Evolutionary conservation across 306 rosid species (phyloP), one percentile per base, ranked within the genome.

Genomic region (Elaeagnus macrophylla): DNA sequence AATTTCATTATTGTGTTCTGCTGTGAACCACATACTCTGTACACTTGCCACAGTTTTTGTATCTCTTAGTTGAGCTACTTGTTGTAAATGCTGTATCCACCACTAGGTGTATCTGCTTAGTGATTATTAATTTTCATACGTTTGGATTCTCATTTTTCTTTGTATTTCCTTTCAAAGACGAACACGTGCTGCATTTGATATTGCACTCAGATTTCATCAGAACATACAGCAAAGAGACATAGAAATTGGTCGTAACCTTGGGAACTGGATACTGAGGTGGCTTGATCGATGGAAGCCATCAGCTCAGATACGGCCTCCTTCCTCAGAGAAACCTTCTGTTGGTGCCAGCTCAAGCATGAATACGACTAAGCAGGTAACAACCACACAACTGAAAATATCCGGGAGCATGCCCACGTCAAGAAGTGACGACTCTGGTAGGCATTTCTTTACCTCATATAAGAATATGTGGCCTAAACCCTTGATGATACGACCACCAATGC

Each of bases 241-340:
- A 71, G 89, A 84, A 75, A 86, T 75, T 53, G 99, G 99, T 49
- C 73, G 93, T 53, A 91, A 67, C 69, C 58, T 91, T 37, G 96
- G 99, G 11, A 91, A 87, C 70, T 72, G 80, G 67, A 84, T 87
- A 58, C 67, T 84, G 51, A 77, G 96, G 32, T 75, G 72, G 57
- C 85, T 91, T 41, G 93, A 87, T 70, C 64, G 81, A 45, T 62
- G 80, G 67, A 91, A 91, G 57, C 99, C 99, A 16, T 79, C 94
- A 14, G 99, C 96, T 54, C 79, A 79, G 61, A 86, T 87, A 57
- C 99, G 89, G 0, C 67, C 78, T 25, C 75, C 51, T 9, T 46
- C 65, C 36, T 46, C 51, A 39, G 57, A 45, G 37, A 63, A 66
- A 36, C 61, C 70, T 37, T 35, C 56, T 10, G 38, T 12, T 14